Base-by-base conservation (phyloP, 352 stramenopile genomes). In the Phytophthora sp. region DNA sequence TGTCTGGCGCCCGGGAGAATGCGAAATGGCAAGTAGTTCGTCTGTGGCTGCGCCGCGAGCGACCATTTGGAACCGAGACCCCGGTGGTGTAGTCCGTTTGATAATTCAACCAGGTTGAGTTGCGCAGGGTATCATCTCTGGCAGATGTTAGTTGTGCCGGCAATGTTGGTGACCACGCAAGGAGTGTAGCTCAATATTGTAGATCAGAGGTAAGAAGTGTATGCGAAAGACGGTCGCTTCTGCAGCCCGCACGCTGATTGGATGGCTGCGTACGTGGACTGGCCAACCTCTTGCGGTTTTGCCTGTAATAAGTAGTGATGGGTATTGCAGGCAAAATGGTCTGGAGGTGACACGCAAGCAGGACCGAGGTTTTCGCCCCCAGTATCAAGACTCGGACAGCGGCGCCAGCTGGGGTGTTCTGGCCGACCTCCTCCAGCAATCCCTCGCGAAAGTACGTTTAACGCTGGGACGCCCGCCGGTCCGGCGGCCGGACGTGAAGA, bases 1-100 rank as follows among this genome's bases (percentile, higher is more conserved):
- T 77, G 66, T 57, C 52, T 55, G 13, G 57, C 33, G 50, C 65
- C 53, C 31, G 50, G 67, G 23, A 50, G 45, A 80, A 73, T 80
- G 64, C 60, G 64, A 70, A 80, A 77, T 80, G 72, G 49, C 57
- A 29, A 47, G 36, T 13, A 18, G 7, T 56, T 33, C 7, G 39
- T 56, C 53, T 66, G 58, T 52, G 66, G 66, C 55, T 73, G 46
- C 21, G 45, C 21, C 23, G 44, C 7, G 62, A 53, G 63, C 63
- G 59, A 63, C 66, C 54, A 63, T 69, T 65, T 42, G 27, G 44
- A 41, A 16, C 51, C 49, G n/a, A 46, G 21, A 23, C n/a, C n/a
- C 26, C 27, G 27, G 9, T 30, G 41, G 21, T n/a, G 26, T 18
- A 11, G 20, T 46, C 38, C 15, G 44, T 26, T 52, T 35, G 63